Evolutionary conservation across 148 eudicot genomes (phyloP).

Genomic region (Oxyria digyna): DNA sequence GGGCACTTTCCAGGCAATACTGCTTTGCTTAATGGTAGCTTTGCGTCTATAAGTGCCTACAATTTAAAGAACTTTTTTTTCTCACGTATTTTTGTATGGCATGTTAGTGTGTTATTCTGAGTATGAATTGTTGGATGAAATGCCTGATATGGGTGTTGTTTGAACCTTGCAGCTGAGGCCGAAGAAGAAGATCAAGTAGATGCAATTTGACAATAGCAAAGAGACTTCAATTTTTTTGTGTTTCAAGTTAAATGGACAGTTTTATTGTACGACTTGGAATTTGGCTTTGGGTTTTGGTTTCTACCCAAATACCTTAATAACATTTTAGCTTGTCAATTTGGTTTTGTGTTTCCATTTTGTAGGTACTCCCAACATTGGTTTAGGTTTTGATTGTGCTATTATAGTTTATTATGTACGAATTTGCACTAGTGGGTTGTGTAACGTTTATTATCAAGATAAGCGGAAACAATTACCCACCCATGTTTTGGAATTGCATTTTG

Average conservation of each 20-base stretch:
- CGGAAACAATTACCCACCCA: too few relatives aligned
- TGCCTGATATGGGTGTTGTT: not conserved
- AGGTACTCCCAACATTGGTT: too few relatives aligned
- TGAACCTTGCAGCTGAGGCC: not conserved
- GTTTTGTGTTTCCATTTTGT: too few relatives aligned
- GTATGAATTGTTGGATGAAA: not conserved
- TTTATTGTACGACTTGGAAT: not conserved
- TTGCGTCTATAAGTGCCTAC: not conserved
- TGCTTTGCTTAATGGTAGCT: not conserved
- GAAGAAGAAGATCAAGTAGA: slow-evolving; percentile 4
- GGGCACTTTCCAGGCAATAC: slow-evolving; percentile 3
- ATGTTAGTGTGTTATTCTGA: not conserved
- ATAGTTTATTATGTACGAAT: too few relatives aligned
- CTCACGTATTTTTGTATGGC: not conserved
- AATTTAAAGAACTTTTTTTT: not conserved
- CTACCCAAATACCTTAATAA: not conserved
- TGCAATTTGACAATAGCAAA: not conserved
- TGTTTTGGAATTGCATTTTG: too few relatives aligned
- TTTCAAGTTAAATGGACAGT: not conserved
- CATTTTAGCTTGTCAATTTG: not conserved
- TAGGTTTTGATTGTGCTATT: too few relatives aligned
- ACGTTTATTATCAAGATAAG: too few relatives aligned
- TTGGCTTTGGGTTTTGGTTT: not conserved
- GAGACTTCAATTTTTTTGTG: not conserved
- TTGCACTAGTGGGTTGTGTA: too few relatives aligned